Evolutionary conservation across 495 filamentous ascomycete species (phyloP), one percentile per base, ranked within the genome.

Genomic region (Neurospora hispaniola): DNA sequence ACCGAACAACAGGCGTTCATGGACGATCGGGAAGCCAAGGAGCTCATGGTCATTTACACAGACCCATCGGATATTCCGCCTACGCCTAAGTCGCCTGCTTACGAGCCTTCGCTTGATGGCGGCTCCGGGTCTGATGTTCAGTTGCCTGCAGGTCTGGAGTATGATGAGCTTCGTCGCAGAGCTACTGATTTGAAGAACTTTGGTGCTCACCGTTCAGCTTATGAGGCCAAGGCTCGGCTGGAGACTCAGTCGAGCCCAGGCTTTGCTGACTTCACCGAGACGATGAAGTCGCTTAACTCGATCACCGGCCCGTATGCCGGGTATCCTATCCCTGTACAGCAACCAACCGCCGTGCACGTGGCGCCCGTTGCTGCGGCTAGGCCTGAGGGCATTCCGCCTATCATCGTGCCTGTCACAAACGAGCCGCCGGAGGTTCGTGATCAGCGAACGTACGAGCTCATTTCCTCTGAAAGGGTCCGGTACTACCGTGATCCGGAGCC

Each of bases 1-100:
- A 94, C 90, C 10, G 83, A 87, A 0, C 90, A 96, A 78, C 90
- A 90, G 72, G 84, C 86, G 46, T 83, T 85, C 5, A 93, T 94
- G 78, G 86, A 91, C 40, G 86, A 90, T 70, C 89, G 92, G 11
- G 94, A 97, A 80, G 83, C 85, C 27, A 89, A 85, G n/a, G 94
- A 92, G 35, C 86, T 97, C 42, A 93, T 96, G 89, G 92, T 90
- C 5, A 88, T 94, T 74, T 96, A 97, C 77, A 88, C 90, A 3
- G 89, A 89, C 70, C 80, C 82, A 42, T 86, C 87, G 8, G 94
- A 97, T 76, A 90, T 97, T 73, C 94, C 94, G 5, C 83, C 89
- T 2, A 89, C 90, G 0, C 91, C 94, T 4, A 88, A 90, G 71
- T 94, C 96, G 70, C 93, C 94, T 4, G 79, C 85, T 7, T 76